A percentile compares a stretch with the other conserved stretches of the same genome.
phyloP scores from a whole-genome alignment of 805 yeast species.

The Metschnikowia similis region DNA sequence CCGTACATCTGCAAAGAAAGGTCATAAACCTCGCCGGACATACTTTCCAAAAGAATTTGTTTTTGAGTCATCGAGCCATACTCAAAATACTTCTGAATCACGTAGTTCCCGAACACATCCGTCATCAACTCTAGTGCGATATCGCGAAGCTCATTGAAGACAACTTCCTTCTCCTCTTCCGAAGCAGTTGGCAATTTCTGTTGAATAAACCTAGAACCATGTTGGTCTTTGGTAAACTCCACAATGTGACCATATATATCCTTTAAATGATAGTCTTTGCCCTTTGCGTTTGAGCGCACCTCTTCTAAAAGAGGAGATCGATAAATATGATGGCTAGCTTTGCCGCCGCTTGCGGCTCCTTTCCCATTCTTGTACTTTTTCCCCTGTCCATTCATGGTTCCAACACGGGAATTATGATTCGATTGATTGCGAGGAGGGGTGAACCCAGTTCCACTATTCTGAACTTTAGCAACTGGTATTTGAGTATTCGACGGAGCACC shows the following conservation, averaged over 20 bases:
- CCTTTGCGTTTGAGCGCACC: slow-evolving; percentile 62
- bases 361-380: slow-evolving; percentile 13
- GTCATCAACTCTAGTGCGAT: slow-evolving; percentile 78
- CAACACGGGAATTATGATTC: slow-evolving; percentile 1
- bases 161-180: slow-evolving; percentile 68
- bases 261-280: slow-evolving; percentile 56
- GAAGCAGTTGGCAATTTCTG: slow-evolving; percentile 67
- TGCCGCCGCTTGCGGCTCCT: slow-evolving; percentile 17
- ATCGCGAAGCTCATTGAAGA: slow-evolving; percentile 79
- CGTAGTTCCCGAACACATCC: slow-evolving; percentile 97
- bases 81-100: slow-evolving; percentile 91
- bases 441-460: background rate
- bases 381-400: slow-evolving; percentile 3
- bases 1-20: slow-evolving; percentile 95
- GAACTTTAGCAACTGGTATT: background rate
- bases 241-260: slow-evolving; percentile 83
- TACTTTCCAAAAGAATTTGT: slow-evolving; percentile 58
- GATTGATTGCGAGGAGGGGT: background rate
- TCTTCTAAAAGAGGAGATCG: slow-evolving; percentile 82
- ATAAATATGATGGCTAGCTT: slow-evolving; percentile 46
- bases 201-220: slow-evolving; percentile 95
- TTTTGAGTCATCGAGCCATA: slow-evolving; percentile 69
- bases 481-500: background rate
- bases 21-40: slow-evolving; percentile 70
- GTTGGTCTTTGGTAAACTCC: slow-evolving; percentile 93